phyloP scores from a whole-genome alignment of 352 stramenopile genomes.

The Globisporangium viniferum region DNA sequence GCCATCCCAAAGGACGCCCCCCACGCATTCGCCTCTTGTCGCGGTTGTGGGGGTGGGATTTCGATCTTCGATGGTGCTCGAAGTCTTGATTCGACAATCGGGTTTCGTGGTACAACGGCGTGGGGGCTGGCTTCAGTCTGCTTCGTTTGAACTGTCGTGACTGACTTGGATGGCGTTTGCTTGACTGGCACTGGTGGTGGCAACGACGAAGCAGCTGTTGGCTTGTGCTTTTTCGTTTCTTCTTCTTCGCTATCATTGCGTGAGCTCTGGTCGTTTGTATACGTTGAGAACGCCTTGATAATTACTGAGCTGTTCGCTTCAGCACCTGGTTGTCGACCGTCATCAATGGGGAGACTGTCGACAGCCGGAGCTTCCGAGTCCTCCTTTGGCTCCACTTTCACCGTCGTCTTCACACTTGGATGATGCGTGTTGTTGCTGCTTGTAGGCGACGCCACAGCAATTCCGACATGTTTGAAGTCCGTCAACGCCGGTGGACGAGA shows the following conservation, averaged over 20 bases:
- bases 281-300: background rate
- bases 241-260: background rate
- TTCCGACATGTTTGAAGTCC: background rate
- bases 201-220: background rate
- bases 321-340: background rate
- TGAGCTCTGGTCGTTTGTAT: background rate
- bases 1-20: slow-evolving; percentile 16
- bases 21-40: slow-evolving; percentile 7
- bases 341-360: background rate
- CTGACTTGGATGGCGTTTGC: background rate
- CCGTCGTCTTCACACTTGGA: background rate
- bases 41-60: slow-evolving; percentile 2
- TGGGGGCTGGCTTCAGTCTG: background rate
- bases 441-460: background rate
- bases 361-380: background rate
- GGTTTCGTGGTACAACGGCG: background rate
- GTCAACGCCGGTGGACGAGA: background rate
- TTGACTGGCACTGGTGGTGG: background rate
- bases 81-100: background rate
- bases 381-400: background rate
- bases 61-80: background rate
- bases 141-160: background rate
- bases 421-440: background rate
- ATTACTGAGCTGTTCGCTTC: background rate
- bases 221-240: background rate